Evolutionary conservation across 306 rosid species (phyloP).

Genomic region (Dalbergia cochinchinensis): DNA sequence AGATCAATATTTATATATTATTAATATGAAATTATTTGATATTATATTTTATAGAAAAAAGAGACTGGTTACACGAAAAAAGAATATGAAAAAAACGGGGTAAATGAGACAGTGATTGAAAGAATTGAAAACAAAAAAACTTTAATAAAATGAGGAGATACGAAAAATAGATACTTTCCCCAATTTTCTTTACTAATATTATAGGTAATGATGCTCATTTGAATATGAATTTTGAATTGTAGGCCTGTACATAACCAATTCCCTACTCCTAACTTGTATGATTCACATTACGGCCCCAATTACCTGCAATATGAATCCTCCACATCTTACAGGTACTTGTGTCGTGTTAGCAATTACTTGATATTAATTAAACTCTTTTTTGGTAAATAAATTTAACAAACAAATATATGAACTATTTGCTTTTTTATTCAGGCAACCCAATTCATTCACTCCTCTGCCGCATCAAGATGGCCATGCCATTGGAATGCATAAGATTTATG

Average conservation of each 20-base stretch:
- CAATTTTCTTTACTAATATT: too few species aligned
- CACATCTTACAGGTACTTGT: neutral
- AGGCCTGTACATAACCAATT: neutral
- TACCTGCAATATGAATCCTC: neutral
- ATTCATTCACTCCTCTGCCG: neutral
- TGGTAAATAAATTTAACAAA: neutral
- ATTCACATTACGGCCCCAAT: neutral
- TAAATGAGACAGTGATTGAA: too few species aligned
- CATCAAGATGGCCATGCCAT: neutral
- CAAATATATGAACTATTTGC: neutral
- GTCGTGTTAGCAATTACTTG: neutral
- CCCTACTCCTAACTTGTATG: neutral
- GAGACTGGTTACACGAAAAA: too few species aligned
- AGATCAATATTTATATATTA: too few species aligned
- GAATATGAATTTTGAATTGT: conserved; percentile 5
- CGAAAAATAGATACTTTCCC: too few species aligned
- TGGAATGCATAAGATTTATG: conserved; percentile 1
- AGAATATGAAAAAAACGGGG: too few species aligned
- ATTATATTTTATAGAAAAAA: too few species aligned
- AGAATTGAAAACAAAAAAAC: too few species aligned
- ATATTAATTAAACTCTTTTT: neutral
- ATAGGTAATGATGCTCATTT: neutral
- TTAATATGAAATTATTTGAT: too few species aligned
- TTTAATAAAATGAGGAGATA: too few species aligned
- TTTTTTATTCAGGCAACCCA: conserved; percentile 12